Conservation (phyloP, 805 yeast genomes). For the Nakazawaea wyomingensis region DNA sequence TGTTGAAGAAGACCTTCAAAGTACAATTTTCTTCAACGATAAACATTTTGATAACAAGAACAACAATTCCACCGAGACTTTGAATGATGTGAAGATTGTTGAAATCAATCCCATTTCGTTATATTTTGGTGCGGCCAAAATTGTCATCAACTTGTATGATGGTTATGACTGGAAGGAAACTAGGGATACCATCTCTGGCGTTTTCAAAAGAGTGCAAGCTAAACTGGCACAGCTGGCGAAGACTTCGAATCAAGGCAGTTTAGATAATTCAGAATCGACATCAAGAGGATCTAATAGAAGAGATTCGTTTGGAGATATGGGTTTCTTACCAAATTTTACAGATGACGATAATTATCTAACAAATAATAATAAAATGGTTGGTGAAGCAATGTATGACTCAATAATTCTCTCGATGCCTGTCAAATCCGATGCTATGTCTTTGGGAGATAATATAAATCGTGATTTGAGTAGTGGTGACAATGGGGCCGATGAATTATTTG, state of each 20-base stretch:
- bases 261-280: slow-evolving; percentile 2
- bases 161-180: slow-evolving; percentile 93
- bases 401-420: slow-evolving; percentile 62
- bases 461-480: slow-evolving; percentile 23
- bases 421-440: slow-evolving; percentile 36
- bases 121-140: slow-evolving; percentile 31
- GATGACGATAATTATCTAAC: slow-evolving; percentile 13
- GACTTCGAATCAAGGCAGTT: neutral
- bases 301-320: slow-evolving; percentile 4
- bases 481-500: slow-evolving; percentile 3
- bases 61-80: slow-evolving; percentile 4
- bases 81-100: neutral
- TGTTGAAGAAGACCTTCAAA: neutral
- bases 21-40: slow-evolving; percentile 8
- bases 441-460: slow-evolving; percentile 52
- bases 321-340: slow-evolving; percentile 8
- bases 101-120: slow-evolving; percentile 25
- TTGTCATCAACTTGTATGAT: slow-evolving; percentile 57
- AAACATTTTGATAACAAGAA: slow-evolving; percentile 6
- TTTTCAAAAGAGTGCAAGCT: slow-evolving; percentile 57
- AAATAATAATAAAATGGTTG: slow-evolving; percentile 32
- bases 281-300: slow-evolving; percentile 7
- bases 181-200: slow-evolving; percentile 56
- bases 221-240: slow-evolving; percentile 30
- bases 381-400: slow-evolving; percentile 72